phyloP scores from a whole-genome alignment of 139 green algal species.

The Mesostigma viride region DNA sequence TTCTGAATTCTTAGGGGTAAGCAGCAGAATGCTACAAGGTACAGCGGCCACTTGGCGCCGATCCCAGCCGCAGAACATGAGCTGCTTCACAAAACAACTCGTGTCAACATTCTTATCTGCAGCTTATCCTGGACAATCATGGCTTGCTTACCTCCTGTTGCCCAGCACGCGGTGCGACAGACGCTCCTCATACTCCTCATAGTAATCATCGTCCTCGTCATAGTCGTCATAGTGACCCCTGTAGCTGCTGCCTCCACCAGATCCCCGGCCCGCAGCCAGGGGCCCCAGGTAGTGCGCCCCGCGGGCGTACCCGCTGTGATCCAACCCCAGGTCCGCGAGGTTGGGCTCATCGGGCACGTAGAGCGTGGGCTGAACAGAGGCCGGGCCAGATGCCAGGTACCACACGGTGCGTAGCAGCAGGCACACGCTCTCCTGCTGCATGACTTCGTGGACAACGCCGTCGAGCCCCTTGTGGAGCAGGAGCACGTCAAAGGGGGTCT shows the following conservation, averaged over 20 bases:
- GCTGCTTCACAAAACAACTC: too few relatives aligned
- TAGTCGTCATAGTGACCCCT: constrained; percentile 35
- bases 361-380: too few relatives aligned
- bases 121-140: too few relatives aligned
- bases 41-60: too few relatives aligned
- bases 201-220: constrained; percentile 57
- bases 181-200: constrained; percentile 44
- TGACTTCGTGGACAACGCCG: constrained; percentile 57
- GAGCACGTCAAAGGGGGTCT: constrained; percentile 30
- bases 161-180: constrained; percentile 56
- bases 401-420: constrained; percentile 66
- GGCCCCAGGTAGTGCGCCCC: constrained; percentile 29
- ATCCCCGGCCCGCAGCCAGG: too few relatives aligned
- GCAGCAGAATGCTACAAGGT: too few relatives aligned
- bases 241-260: constrained; percentile 21
- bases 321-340: constrained; percentile 28
- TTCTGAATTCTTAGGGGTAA: too few relatives aligned
- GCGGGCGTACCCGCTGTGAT: constrained; percentile 26
- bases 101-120: too few relatives aligned
- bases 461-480: neutral
- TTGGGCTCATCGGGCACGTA: too few relatives aligned
- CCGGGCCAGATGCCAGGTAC: too few relatives aligned
- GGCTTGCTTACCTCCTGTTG: too few relatives aligned
- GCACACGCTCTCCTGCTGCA: constrained; percentile 58
- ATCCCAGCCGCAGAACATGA: too few relatives aligned